Percentiles rank a stretch among this genome's conserved stretches.
Evolutionary conservation across 2,329 filamentous ascomycete genomes (phyloP).

Genomic region (Magnaporthales sp.): DNA sequence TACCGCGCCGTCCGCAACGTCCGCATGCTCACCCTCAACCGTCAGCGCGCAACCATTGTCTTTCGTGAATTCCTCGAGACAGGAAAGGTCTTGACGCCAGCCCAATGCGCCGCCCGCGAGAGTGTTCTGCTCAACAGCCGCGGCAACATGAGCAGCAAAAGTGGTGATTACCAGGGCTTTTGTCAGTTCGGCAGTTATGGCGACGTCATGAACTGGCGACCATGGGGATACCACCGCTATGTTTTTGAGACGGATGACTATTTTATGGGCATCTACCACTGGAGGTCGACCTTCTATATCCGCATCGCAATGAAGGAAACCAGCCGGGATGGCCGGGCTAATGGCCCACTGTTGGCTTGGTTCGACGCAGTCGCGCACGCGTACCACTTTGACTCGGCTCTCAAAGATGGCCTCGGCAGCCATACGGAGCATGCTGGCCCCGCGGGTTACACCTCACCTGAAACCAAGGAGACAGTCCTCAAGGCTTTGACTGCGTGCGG

Average conservation of each 20-base stretch:
- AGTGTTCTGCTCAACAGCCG: conserved; percentile 51
- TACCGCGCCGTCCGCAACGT: conserved; percentile 79
- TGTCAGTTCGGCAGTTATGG: conserved; percentile 30
- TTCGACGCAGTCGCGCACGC: conserved; percentile 32
- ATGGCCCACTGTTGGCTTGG: conserved; percentile 23
- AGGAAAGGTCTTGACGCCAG: conserved; percentile 49
- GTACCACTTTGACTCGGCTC: conserved; percentile 26
- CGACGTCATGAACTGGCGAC: conserved; percentile 22
- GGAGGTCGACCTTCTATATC: conserved; percentile 40
- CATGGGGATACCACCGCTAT: conserved; percentile 24
- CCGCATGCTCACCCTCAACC: conserved; percentile 74
- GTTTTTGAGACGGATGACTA: conserved; percentile 39
- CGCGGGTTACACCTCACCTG: conserved; percentile 34
- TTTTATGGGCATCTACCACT: conserved; percentile 48
- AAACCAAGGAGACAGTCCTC: conserved; percentile 23
- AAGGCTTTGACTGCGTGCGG: conserved; percentile 36
- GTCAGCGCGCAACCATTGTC: conserved; percentile 75
- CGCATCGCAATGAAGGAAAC: conserved; percentile 49
- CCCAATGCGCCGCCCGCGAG: conserved; percentile 56
- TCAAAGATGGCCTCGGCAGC: conserved; percentile 24
- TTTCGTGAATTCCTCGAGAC: conserved; percentile 49
- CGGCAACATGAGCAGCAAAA: conserved; percentile 32
- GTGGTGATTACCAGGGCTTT: conserved; percentile 21
- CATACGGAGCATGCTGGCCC: conserved; percentile 27
- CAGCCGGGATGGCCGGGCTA: conserved; percentile 18